Base-by-base conservation (phyloP, 1,284 basidiomycete species). In the Xerocomus minutiporus region DNA sequence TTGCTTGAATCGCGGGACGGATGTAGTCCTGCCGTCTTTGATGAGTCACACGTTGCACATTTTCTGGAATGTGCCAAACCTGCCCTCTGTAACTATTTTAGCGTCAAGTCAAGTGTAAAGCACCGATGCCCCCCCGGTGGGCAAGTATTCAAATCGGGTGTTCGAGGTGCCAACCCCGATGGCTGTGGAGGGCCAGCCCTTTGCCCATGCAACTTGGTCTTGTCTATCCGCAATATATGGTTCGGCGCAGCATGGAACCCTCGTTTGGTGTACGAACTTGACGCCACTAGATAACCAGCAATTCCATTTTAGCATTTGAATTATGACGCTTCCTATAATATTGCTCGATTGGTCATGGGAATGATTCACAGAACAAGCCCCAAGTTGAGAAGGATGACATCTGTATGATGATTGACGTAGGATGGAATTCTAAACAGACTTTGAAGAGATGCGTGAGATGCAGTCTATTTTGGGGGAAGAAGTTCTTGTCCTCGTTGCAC, bases 281-380 rank as follows among this genome's bases (percentile, higher is more conserved):
- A 56, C 65, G 62, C 67, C 65, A 65, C 65, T 4, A 54, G 64
- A 68, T 69, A 69, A 54, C 57, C 53, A 50, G 48, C 39, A 47
- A 52, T 57, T 66, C 55, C 48, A 51, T 54, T 53, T 46, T 46
- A 48, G 48, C 36, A 61, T 63, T 63, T 65, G 60, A 54, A 69
- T 58, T 20, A 53, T 46, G 54, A 44, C 46, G 50, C 45, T 51
- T 48, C 58, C 50, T 55, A 49, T 52, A 51, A 39, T 12, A 20
- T 20, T 20, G 20, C 20, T 20, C 20, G 20, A 11, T 23, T 31
- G n/a, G 46, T 39, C 57, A 64, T 65, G 61, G 54, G 50, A 20
- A 60, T 66, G 61, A 41, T 32, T 66, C 61, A 66, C 55, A 64
- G 65, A 65, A 63, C 51, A 20, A 20, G 20, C 20, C 20, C 20